Base-by-base conservation (phyloP, 305 asterid species). In the Ilex paraguariensis region DNA sequence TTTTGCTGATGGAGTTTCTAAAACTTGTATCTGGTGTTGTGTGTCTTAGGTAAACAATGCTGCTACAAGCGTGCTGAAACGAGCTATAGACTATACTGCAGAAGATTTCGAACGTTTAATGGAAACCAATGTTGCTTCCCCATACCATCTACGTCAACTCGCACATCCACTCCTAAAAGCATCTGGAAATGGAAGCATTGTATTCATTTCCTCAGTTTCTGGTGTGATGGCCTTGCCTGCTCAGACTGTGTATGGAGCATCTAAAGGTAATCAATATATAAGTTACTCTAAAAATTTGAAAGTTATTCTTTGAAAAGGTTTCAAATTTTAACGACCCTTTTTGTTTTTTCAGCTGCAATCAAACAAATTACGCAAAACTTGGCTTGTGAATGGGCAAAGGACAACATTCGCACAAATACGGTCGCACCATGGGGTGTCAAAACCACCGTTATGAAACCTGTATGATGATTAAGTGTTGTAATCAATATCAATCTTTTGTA, bases 121-220 rank as follows among this genome's bases (percentile, higher is more conserved):
- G 77, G 67, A 66, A 9, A 75, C 79, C 7, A 77, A 81, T 62
- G 59, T 77, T 30, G 79, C 75, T 45, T 69, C 81, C 6, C 67
- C 83, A 42, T 63, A 61, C 36, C 82, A 80, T 66, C 63, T 77
- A 3, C 54, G 69, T 32, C 86, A 80, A 67, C 70, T 80, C 4
- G 70, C 83, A 28, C 64, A 69, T 32, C 83, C 81, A 7, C 59
- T 77, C 7, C 68, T 80, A 3, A 80, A 80, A 52, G 81, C 73
- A 9, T 77, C 86, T 6, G 73, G 60, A 57, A 56, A 28, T 46
- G 86, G 81, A 33, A 77, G 56, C 62, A 73, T 81, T 31, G 73
- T 81, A 5, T 72, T 81, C 53, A 72, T 77, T 59, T 72, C 81
- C 51, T 81, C 86, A 4, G 74, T 81, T 6, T 72, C 64, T 11